Base-by-base conservation (phyloP, 2,329 filamentous ascomycete species). In the Diaporthe vexans region DNA sequence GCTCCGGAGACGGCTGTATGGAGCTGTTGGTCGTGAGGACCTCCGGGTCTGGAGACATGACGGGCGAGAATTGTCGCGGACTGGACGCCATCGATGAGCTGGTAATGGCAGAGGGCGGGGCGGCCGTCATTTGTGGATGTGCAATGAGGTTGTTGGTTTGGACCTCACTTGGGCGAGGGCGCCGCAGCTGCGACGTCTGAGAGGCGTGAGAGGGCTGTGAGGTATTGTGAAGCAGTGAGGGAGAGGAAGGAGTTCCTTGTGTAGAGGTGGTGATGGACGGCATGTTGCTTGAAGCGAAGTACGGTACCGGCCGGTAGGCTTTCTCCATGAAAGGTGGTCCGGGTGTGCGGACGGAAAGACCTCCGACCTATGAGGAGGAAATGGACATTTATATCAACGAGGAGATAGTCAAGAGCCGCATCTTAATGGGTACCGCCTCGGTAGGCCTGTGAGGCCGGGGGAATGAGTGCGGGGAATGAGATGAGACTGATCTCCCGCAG, bases 1-100 rank as follows among this genome's bases (percentile, higher is more conserved):
- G 87, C 78, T 94, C 92, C 7, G 93, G 93, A 0, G 93, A 94
- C 3, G 88, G 87, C 79, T 93, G 91, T 73, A 93, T 83, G 13
- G 92, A 94, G 80, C 89, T 91, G 82, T 88, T 90, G 71, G 87
- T 89, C 73, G 88, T 90, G 76, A 89, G 83, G 59, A 88, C 83
- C 48, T 85, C 82, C 2, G 86, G 83, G 29, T 89, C 88, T 17
- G 90, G 87, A 51, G 89, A 88, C 85, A 90, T 87, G 79, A 88
- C 83, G 71, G 91, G 90, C 6, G 90, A 92, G 74, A 84, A 85
- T 78, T 89, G 86, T 73, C 85, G 85, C 19, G 88, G 89, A 79
- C 85, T 88, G 72, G 90, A 89, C 56, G 89, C 86, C 73, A 87
- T 83, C 37, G 90, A 89, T 24, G 89, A 90, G 72, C 86, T 84